Conservation (phyloP, 2,329 filamentous ascomycete genomes). For the Eurotiales sp. region DNA sequence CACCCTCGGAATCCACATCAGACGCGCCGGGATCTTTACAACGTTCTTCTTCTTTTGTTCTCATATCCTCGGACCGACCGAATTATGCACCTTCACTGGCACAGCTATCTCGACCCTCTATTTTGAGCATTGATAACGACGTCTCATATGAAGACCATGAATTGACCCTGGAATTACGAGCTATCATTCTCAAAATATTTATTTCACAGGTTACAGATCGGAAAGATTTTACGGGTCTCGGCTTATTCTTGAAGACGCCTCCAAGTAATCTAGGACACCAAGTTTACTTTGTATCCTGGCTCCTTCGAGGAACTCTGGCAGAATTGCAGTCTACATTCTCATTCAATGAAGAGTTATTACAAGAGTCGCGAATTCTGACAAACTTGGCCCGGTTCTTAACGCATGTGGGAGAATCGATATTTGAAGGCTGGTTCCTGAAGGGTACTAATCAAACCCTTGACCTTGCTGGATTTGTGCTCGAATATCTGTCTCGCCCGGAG, state of each 20-base stretch:
- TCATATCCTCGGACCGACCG: constrained; percentile 69
- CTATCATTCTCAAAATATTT: constrained; percentile 75
- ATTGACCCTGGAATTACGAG: constrained; percentile 71
- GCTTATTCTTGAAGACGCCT: constrained; percentile 80
- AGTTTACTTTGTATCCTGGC: constrained; percentile 88
- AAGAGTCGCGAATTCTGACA: constrained; percentile 77
- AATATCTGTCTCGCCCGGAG: constrained; percentile 84
- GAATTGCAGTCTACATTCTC: constrained; percentile 68
- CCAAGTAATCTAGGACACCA: constrained; percentile 93
- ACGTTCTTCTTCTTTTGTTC: constrained; percentile 84
- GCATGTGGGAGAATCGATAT: constrained; percentile 84
- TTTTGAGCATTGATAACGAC: constrained; percentile 52
- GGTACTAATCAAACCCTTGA: constrained; percentile 80
- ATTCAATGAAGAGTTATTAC: constrained; percentile 66
- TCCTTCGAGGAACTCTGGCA: constrained; percentile 71
- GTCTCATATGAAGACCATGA: constrained; percentile 57
- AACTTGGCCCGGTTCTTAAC: constrained; percentile 78
- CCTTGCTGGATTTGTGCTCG: constrained; percentile 77
- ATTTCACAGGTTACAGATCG: constrained; percentile 78
- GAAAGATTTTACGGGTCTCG: constrained; percentile 88
- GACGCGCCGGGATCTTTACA: constrained; percentile 61
- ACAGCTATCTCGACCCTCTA: constrained; percentile 61
- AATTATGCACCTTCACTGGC: constrained; percentile 57
- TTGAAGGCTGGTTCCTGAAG: constrained; percentile 94
- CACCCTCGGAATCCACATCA: constrained; percentile 40